These are phyloP conservation scores for Fusarium subtropicale DNA, from an alignment of 2,329 filamentous ascomycete genomes.

Conservation along the genomic window DNA sequence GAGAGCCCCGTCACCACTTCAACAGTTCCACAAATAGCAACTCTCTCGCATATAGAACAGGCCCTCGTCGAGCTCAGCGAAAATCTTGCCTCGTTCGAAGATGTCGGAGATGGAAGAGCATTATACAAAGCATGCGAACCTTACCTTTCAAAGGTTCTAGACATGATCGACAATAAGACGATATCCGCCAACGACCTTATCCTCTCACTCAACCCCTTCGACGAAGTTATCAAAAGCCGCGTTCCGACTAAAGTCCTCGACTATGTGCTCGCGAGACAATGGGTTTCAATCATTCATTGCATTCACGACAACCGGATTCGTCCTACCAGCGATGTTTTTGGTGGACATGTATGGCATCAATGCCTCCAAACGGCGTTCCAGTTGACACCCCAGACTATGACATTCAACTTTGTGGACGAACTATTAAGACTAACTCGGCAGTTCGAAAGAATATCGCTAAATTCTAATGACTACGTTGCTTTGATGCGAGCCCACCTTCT, in stretches of 20 bases:
- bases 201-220: constrained; percentile 37
- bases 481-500: constrained; percentile 17
- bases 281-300: constrained; percentile 20
- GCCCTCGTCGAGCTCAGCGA: constrained; percentile 6
- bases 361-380: constrained; percentile 21
- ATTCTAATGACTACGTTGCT: constrained; percentile 12
- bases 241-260: constrained; percentile 16
- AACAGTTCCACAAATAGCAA: not conserved
- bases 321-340: constrained; percentile 13
- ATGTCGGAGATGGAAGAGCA: not conserved
- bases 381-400: constrained; percentile 27
- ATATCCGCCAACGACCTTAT: constrained; percentile 34
- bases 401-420: constrained; percentile 29
- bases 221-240: constrained; percentile 10
- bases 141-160: constrained; percentile 19
- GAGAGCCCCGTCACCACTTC: not conserved
- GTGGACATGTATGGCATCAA: constrained; percentile 25
- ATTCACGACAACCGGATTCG: constrained; percentile 16
- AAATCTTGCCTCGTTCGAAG: constrained; percentile 1
- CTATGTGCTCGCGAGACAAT: constrained; percentile 16
- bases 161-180: constrained; percentile 17
- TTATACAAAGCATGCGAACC: constrained; percentile 19
- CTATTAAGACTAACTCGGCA: constrained; percentile 13
- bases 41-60: not conserved
- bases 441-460: constrained; percentile 8